Conservation (phyloP, 73 alveolate species). For the Effrenium voratum region DNA sequence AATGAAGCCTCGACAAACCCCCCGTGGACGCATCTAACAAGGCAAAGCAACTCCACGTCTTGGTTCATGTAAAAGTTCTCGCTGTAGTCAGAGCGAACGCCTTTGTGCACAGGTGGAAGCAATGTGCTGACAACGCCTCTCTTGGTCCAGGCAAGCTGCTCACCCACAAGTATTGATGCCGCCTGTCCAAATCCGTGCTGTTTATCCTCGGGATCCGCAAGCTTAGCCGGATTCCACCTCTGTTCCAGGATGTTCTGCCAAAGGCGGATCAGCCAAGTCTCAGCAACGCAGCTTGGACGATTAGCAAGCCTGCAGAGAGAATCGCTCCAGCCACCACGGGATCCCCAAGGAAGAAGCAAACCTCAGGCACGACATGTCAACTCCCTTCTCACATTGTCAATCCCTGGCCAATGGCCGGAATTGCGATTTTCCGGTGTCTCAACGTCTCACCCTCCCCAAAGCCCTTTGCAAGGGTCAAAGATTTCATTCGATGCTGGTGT, state of each 20-base stretch:
- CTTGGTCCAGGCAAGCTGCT: slow-evolving; percentile 9
- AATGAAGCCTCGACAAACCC: no score
- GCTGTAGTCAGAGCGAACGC: slow-evolving; percentile 73
- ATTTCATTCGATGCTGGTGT: no score
- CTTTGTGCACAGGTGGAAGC: neutral
- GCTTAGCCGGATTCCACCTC: neutral
- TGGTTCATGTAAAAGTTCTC: slow-evolving; percentile 82
- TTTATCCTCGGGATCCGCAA: slow-evolving; percentile 16
- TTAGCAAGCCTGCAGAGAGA: slow-evolving; percentile 22
- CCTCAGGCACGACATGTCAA: neutral
- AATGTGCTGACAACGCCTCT: neutral
- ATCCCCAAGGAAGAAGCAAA: neutral
- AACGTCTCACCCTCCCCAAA: no score
- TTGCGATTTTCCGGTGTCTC: neutral
- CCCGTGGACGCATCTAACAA: no score
- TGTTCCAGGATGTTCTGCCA: neutral
- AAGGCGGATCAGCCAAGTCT: neutral
- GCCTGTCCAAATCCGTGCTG: slow-evolving; percentile 53
- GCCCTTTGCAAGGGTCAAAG: no score
- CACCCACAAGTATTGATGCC: slow-evolving; percentile 82
- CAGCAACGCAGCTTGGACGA: slow-evolving; percentile 56
- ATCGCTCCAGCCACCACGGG: neutral
- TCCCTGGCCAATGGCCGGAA: neutral
- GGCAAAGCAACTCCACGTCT: slow-evolving; percentile 48
- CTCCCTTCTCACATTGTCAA: no score